Base-by-base conservation (phyloP, 352 stramenopile species). In the Phytophthora megakarya region DNA sequence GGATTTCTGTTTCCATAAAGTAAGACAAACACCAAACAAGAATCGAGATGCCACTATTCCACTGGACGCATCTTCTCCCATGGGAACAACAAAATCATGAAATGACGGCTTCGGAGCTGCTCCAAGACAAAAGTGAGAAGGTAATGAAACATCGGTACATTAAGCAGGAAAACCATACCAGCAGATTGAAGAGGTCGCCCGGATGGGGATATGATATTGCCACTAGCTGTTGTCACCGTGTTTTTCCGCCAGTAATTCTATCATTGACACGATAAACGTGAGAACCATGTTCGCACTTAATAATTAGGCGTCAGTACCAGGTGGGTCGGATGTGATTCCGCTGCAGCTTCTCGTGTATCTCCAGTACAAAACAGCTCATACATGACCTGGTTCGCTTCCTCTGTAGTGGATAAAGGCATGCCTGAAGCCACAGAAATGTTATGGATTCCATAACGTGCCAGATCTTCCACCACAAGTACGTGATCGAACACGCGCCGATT, bases 231-330 rank as follows among this genome's bases (percentile, higher is more conserved):
- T 54, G 22, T 12, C 28, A 67, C 53, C 1, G 15, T 50, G 10
- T 73, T 61, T 33, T 81, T 82, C 64, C 67, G 74, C 52, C 78
- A 80, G 30, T 74, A 84, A 16, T 81, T 64, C 80, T 89, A 45
- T 3, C 47, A 43, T 5, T 12, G 22, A 38, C 30, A 42, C 10
- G 61, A 25, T 30, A 5, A 45, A 35, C 8, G 13, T 42, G 18
- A 22, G 30, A 26, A 30, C 9, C 16, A 46, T 38, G 21, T 23
- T 28, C 11, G 50, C 18, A 32, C 16, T 28, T 23, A 44, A 16
- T 10, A 13, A 13, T 10, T 35, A 21, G 9, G 32, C 12, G 32
- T 12, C 25, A 44, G 21, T 61, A 84, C 75, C 75, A 76, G 22
- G 23, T 80, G 51, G 5, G 50, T 39, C 5, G 55, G 57, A 22